These are phyloP conservation scores for Huiozyma sinensis DNA, from an alignment of 805 yeast genomes.

Conservation along the genomic window DNA sequence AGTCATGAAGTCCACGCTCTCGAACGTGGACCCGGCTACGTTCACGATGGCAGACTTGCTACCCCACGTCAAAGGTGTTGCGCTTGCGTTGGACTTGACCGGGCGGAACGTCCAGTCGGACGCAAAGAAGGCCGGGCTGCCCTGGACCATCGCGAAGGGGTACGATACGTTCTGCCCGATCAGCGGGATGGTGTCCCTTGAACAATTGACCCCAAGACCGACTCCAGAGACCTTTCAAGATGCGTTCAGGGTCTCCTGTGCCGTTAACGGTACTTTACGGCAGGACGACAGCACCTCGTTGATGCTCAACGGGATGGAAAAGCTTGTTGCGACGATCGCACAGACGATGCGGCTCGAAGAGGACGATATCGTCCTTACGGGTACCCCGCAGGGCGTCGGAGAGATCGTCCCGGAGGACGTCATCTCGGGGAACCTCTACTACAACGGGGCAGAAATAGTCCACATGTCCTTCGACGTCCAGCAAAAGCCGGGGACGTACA, in stretches of 20 bases:
- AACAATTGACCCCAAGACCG: constrained; percentile 49
- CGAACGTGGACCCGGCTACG: constrained; percentile 44
- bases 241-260: constrained; percentile 21
- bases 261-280: constrained; percentile 55
- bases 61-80: constrained; percentile 75
- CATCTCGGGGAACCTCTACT: constrained; percentile 51
- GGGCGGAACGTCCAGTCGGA: constrained; percentile 94
- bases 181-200: constrained; percentile 60
- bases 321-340: constrained; percentile 70
- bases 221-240: constrained; percentile 32
- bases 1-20: constrained; percentile 51
- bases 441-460: constrained; percentile 45
- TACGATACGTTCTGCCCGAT: constrained; percentile 92
- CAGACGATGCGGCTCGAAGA: constrained; percentile 82
- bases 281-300: constrained; percentile 70
- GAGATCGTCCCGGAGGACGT: constrained; percentile 66
- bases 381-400: constrained; percentile 98
- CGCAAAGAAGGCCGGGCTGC: constrained; percentile 87
- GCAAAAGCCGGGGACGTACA: constrained; percentile 50
- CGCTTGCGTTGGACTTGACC: constrained; percentile 85
- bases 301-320: constrained; percentile 84
- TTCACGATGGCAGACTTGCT: constrained; percentile 60
- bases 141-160: constrained; percentile 96
- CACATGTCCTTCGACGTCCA: constrained; percentile 28
- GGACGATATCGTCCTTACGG: constrained; percentile 87